phyloP scores from a whole-genome alignment of 1,284 basidiomycete species.

The Porogramme epimiltina region DNA sequence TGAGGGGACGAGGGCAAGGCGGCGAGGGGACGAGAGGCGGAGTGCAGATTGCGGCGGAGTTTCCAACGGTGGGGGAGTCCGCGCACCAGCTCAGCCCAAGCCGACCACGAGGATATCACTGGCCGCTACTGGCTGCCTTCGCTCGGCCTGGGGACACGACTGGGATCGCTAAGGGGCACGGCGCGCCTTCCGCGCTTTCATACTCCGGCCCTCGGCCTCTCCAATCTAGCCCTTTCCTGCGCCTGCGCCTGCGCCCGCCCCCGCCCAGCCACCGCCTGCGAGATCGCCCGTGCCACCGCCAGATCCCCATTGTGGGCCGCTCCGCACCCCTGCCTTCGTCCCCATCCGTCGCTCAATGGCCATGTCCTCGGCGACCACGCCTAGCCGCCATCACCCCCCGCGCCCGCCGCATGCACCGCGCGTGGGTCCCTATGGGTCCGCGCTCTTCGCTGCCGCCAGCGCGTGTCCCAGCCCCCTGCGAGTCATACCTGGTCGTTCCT shows the following conservation, averaged over 20 bases:
- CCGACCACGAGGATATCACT: slow-evolving; percentile 21
- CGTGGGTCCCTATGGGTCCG: slow-evolving; percentile 26
- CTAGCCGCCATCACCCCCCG: background rate
- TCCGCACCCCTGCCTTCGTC: background rate
- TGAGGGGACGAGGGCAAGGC: slow-evolving; percentile 18
- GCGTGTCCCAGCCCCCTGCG: no score
- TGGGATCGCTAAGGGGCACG: slow-evolving; percentile 15
- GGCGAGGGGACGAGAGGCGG: slow-evolving; percentile 19
- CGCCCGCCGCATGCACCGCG: no score
- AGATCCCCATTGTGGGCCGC: no score
- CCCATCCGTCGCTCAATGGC: background rate
- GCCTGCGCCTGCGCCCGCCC: no score
- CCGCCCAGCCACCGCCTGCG: no score
- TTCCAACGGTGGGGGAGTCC: slow-evolving; percentile 12
- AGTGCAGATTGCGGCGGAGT: slow-evolving; percentile 31
- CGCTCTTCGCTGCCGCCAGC: no score
- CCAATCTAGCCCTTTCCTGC: slow-evolving; percentile 16
- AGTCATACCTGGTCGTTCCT: no score
- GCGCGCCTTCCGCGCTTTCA: slow-evolving; percentile 13
- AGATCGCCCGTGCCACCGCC: no score
- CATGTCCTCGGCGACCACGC: background rate
- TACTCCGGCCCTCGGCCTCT: slow-evolving; percentile 17
- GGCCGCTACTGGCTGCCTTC: no score
- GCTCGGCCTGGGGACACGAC: no score
- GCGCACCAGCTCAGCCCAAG: slow-evolving; percentile 2